Evolutionary conservation across 1,139 yeast species (phyloP).

Genomic region (Lodderomyces margitis): DNA sequence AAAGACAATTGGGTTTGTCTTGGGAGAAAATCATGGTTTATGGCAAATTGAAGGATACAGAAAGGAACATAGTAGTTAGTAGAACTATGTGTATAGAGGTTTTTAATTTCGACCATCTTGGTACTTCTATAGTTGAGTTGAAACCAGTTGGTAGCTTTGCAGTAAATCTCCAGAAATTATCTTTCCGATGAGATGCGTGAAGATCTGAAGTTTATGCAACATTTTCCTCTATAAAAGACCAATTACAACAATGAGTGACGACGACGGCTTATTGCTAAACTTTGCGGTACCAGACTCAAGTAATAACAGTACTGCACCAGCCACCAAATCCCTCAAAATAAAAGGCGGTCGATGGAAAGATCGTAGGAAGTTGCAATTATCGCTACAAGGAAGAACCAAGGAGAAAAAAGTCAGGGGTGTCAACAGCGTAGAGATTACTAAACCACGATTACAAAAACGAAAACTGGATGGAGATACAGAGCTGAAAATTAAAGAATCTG

Average conservation of each 20-base stretch:
- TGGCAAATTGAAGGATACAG: constrained; percentile 48
- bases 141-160: not conserved
- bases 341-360: constrained; percentile 82
- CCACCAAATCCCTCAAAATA: constrained; percentile 34
- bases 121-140: too few species aligned
- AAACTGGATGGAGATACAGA: constrained; percentile 6
- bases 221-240: not conserved
- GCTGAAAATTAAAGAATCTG: constrained; percentile 10
- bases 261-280: constrained; percentile 68
- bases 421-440: constrained; percentile 33
- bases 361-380: constrained; percentile 57
- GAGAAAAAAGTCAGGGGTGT: constrained; percentile 33
- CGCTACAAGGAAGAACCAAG: constrained; percentile 43
- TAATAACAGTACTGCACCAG: constrained; percentile 11
- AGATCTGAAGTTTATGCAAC: not conserved
- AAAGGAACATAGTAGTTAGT: constrained; percentile 6
- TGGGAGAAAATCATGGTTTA: constrained; percentile 78
- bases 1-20: constrained; percentile 49
- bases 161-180: not conserved
- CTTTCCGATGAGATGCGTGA: constrained; percentile 1
- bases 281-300: constrained; percentile 44
- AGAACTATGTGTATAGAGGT: not conserved
- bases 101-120: too few species aligned
- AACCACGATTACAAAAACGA: constrained; percentile 13
- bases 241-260: constrained; percentile 28